Conservation (phyloP, 2,329 filamentous ascomycete genomes). For the Aspergillus neotritici region DNA sequence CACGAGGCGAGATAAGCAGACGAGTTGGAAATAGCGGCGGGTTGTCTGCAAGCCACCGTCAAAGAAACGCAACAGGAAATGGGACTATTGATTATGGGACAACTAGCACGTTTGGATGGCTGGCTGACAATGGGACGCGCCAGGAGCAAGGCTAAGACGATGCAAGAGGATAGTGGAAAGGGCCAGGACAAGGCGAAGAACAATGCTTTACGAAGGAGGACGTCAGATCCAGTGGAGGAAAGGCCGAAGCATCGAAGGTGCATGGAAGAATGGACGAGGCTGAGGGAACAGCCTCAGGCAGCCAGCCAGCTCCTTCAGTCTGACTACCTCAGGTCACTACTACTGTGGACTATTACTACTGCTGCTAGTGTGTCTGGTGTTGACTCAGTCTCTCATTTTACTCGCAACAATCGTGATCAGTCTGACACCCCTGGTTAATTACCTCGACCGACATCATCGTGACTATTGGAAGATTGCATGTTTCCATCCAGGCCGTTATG, state of each 20-base stretch:
- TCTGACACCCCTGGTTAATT: no score
- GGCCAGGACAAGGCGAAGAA: not conserved
- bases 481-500: no score
- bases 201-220: conserved; percentile 1
- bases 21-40: conserved; percentile 3
- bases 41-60: conserved; percentile 9
- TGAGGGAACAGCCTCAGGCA: conserved; percentile 11
- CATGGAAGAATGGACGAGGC: conserved; percentile 24
- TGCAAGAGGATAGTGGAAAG: conserved; percentile 6
- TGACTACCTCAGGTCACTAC: no score
- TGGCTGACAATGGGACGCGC: conserved; percentile 5
- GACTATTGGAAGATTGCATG: not conserved
- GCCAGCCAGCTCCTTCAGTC: not conserved
- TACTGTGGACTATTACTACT: no score
- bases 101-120: conserved; percentile 14
- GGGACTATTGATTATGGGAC: conserved; percentile 10
- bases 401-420: no score
- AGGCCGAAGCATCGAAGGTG: conserved; percentile 24
- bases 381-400: no score
- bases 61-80: not conserved
- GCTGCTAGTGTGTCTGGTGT: not conserved
- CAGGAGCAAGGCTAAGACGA: conserved; percentile 9
- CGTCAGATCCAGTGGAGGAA: conserved; percentile 3
- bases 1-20: conserved; percentile 9
- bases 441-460: not conserved